These are phyloP conservation scores for Leccinum barrowsii DNA, from an alignment of 768 basidiomycete species.

Conservation along the genomic window DNA sequence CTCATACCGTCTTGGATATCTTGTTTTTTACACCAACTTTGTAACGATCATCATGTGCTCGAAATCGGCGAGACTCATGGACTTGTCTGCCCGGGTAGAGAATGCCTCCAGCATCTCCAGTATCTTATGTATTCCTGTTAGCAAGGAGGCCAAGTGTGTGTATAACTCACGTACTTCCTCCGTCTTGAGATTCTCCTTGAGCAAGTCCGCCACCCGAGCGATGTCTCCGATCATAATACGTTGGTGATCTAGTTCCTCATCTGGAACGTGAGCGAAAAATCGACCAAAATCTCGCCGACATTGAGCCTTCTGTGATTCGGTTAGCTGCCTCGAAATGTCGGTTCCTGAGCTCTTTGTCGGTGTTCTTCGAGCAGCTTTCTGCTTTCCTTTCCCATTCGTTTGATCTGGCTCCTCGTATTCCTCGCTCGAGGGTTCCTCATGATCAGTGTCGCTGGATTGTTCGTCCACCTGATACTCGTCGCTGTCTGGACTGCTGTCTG, in stretches of 20 bases:
- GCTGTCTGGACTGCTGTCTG: slow-evolving; percentile 31
- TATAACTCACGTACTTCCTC: slow-evolving; percentile 55
- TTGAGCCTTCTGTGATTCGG: slow-evolving; percentile 48
- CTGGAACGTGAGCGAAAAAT: slow-evolving; percentile 62
- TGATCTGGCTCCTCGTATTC: slow-evolving; percentile 26
- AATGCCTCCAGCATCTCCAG: slow-evolving; percentile 78
- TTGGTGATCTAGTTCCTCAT: slow-evolving; percentile 46
- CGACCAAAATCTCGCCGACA: slow-evolving; percentile 62
- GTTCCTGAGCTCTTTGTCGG: slow-evolving; percentile 1
- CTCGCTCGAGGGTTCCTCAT: slow-evolving; percentile 25
- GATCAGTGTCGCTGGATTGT: slow-evolving; percentile 19
- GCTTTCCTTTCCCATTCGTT: slow-evolving; percentile 2
- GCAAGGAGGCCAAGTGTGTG: background rate
- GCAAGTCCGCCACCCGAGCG: slow-evolving; percentile 50
- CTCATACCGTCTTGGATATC: background rate
- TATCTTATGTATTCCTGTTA: slow-evolving; percentile 46
- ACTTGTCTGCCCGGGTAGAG: slow-evolving; percentile 65
- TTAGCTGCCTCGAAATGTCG: slow-evolving; percentile 32
- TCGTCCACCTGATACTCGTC: slow-evolving; percentile 26
- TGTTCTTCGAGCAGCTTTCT: slow-evolving; percentile 8
- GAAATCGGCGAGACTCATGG: slow-evolving; percentile 67
- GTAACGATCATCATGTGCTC: slow-evolving; percentile 69
- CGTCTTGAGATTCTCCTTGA: slow-evolving; percentile 68
- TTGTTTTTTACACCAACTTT: slow-evolving; percentile 25
- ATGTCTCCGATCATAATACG: slow-evolving; percentile 68